A percentile compares a stretch with the other conserved stretches of the same genome.
Evolutionary conservation across 2,329 filamentous ascomycete species (phyloP).

Genomic region (Pseudogymnoascus sp.): DNA sequence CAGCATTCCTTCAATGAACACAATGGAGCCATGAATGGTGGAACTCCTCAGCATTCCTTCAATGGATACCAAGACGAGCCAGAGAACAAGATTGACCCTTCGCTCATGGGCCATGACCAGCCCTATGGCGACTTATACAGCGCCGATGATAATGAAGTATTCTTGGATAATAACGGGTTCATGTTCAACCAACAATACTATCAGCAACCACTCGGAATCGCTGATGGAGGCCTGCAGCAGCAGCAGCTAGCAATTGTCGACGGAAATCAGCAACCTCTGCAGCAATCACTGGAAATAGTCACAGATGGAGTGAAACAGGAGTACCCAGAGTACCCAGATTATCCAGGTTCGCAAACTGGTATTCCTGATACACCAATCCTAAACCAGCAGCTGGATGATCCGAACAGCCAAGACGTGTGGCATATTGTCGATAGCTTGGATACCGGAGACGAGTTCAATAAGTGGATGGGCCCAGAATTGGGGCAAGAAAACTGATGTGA

Average conservation of each 20-base stretch:
- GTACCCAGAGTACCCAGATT: neutral
- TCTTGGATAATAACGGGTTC: conserved; percentile 21
- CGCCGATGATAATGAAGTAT: conserved; percentile 20
- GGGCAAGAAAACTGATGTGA: conserved; percentile 1
- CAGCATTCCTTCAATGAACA: conserved; percentile 10
- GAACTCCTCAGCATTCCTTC: neutral
- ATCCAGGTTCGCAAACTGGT: neutral
- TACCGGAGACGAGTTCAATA: conserved; percentile 28
- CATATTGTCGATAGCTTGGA: conserved; percentile 27
- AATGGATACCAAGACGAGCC: conserved; percentile 14
- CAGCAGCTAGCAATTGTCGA: neutral
- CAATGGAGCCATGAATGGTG: conserved; percentile 7
- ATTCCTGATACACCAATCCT: neutral
- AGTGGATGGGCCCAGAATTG: conserved; percentile 27
- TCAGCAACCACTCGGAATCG: neutral
- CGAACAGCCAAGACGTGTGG: conserved; percentile 29
- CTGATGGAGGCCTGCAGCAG: neutral
- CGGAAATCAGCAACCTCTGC: neutral
- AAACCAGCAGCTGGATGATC: conserved; percentile 25
- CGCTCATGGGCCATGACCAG: conserved; percentile 23
- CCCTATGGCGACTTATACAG: conserved; percentile 18
- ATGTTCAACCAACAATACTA: conserved; percentile 21
- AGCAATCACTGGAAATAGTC: neutral
- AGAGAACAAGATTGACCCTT: conserved; percentile 27
- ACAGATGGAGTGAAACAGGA: neutral